A percentile compares a stretch with the other conserved stretches of the same genome.
phyloP scores from a whole-genome alignment of 2,329 filamentous ascomycete species.

The Metarhizium rileyi region DNA sequence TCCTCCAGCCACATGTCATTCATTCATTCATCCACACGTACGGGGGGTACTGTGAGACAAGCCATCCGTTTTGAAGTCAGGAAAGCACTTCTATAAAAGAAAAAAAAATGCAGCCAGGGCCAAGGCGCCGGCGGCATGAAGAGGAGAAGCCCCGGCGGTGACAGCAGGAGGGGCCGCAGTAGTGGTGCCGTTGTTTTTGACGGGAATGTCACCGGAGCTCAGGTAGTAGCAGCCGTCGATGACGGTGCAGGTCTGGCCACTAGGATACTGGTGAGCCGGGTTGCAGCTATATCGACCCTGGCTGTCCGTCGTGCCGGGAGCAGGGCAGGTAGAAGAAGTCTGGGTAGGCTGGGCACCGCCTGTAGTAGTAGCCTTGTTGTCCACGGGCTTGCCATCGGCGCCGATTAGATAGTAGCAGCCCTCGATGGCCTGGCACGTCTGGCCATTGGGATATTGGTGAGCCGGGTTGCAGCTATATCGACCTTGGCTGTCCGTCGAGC shows the following conservation, averaged over 20 bases:
- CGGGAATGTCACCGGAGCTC: slow-evolving; percentile 2
- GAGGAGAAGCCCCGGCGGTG: neutral
- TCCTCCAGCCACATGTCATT: too few relatives aligned
- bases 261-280: slow-evolving; percentile 13
- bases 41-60: too few relatives aligned
- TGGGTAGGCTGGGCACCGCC: neutral
- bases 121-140: neutral
- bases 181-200: neutral
- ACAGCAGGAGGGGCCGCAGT: neutral
- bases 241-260: slow-evolving; percentile 10
- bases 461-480: slow-evolving; percentile 11
- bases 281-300: slow-evolving; percentile 13
- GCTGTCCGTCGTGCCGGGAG: slow-evolving; percentile 5
- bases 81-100: slow-evolving; percentile 3
- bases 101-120: neutral
- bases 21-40: too few relatives aligned
- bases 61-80: too few relatives aligned
- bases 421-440: slow-evolving; percentile 4
- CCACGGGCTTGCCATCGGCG: neutral
- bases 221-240: slow-evolving; percentile 11
- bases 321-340: neutral
- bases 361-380: neutral
- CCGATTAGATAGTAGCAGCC: slow-evolving; percentile 6
- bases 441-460: slow-evolving; percentile 8
- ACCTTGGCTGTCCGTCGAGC: slow-evolving; percentile 6